Conservation (phyloP, 192 early-diverging fungal species). For the Chytriomyces sp. region DNA sequence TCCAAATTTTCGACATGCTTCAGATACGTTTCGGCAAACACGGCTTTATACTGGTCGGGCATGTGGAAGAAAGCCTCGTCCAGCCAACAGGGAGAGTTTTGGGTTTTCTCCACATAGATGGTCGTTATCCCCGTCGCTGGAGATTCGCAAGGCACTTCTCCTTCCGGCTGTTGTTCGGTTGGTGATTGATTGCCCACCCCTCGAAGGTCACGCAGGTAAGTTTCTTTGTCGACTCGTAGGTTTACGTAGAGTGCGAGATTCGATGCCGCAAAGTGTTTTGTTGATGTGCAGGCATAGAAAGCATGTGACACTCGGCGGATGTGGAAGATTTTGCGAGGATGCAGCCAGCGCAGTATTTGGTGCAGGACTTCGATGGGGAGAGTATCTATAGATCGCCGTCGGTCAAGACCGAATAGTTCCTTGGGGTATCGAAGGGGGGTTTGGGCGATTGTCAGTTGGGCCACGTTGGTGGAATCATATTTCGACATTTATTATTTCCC, state of each 20-base stretch:
- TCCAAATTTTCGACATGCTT: slow-evolving; percentile 3
- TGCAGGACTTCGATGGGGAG: slow-evolving; percentile 16
- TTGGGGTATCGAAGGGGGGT: too few relatives aligned
- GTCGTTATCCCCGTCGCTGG: neutral
- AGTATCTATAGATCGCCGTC: neutral
- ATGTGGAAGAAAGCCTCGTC: slow-evolving; percentile 19
- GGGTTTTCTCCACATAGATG: too few relatives aligned
- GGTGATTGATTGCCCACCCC: neutral
- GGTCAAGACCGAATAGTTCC: too few relatives aligned
- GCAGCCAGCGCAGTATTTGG: slow-evolving; percentile 29
- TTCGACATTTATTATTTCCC: too few relatives aligned
- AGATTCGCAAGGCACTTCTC: neutral
- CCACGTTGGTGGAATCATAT: too few relatives aligned
- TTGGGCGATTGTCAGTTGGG: too few relatives aligned
- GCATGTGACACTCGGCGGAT: neutral
- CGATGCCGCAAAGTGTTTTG: slow-evolving; percentile 2
- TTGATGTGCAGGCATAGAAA: neutral
- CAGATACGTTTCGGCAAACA: slow-evolving; percentile 1
- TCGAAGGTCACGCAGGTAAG: neutral
- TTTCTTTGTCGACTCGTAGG: neutral
- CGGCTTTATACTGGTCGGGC: slow-evolving; percentile 6
- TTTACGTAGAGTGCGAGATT: slow-evolving; percentile 8
- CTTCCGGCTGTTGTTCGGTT: neutral
- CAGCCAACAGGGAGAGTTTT: neutral
- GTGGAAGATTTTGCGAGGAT: neutral